Conservation (phyloP, 2,329 filamentous ascomycete genomes). For the Fusarium pseudoanthophilum region DNA sequence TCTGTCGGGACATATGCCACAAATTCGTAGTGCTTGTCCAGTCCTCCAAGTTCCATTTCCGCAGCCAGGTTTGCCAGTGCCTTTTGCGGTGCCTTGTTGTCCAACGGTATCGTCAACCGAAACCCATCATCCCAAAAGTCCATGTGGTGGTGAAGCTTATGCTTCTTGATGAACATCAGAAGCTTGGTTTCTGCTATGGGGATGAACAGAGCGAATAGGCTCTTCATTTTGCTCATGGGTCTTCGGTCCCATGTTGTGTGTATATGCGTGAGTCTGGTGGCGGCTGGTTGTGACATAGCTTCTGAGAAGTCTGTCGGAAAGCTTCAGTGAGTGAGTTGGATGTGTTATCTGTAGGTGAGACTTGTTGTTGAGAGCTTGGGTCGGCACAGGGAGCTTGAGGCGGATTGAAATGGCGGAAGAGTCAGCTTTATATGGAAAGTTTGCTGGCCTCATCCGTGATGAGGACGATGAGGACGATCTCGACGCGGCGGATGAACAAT, state of each 20-base stretch:
- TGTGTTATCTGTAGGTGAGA: accelerated
- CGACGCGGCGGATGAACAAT: neutral
- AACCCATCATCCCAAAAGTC: neutral
- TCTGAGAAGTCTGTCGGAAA: neutral
- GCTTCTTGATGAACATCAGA: neutral
- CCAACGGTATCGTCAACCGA: neutral
- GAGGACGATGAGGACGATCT: neutral
- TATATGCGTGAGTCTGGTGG: accelerated
- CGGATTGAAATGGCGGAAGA: accelerated
- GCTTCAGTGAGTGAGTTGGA: neutral
- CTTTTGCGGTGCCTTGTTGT: neutral
- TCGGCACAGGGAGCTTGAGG: accelerated
- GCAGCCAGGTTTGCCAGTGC: neutral
- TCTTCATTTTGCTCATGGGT: neutral
- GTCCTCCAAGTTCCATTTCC: neutral
- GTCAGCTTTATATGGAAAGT: neutral
- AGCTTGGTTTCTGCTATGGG: neutral
- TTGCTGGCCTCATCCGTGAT: neutral
- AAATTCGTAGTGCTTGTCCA: neutral
- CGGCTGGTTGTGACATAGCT: neutral
- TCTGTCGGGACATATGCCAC: neutral
- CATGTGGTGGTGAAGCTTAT: neutral
- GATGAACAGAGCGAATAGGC: accelerated
- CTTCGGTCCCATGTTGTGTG: neutral
- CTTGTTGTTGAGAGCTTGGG: neutral